phyloP scores from a whole-genome alignment of 495 filamentous ascomycete genomes.

The Neurospora sp. region DNA sequence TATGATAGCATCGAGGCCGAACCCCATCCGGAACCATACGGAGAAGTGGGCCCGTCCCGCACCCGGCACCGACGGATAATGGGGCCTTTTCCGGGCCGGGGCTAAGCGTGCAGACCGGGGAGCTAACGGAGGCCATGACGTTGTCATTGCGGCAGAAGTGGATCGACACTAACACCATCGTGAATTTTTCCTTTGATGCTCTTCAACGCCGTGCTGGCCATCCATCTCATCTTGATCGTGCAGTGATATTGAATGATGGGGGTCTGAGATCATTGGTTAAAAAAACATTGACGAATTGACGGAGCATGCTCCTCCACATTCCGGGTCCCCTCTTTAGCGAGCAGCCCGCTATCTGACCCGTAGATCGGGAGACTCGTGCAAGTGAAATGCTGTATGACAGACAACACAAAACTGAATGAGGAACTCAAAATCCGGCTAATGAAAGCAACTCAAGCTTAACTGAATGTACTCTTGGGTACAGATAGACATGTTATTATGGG shows the following conservation, averaged over 20 bases:
- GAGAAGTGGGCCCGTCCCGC: not conserved
- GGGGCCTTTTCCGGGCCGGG: not conserved
- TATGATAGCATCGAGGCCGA: not conserved
- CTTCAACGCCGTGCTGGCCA: not conserved
- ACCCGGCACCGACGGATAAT: not conserved
- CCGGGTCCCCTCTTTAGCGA: not conserved
- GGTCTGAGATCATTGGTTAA: not conserved
- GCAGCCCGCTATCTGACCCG: not conserved
- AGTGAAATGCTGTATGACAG: not conserved
- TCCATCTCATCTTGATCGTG: not conserved
- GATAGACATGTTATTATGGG: not conserved
- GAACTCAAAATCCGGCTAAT: not conserved
- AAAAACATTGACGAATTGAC: not conserved
- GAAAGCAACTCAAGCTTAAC: not conserved
- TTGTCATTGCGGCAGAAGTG: not conserved
- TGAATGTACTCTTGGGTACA: not conserved
- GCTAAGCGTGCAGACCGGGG: not conserved
- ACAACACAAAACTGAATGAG: not conserved
- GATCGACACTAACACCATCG: not conserved
- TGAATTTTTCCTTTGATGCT: not conserved
- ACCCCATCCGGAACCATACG: not conserved
- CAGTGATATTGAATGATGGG: too few relatives aligned
- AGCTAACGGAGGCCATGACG: not conserved
- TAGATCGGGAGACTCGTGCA: not conserved
- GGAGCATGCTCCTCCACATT: not conserved